Conservation (phyloP, 2,329 filamentous ascomycete genomes). For the Aspergillus alliaceus region DNA sequence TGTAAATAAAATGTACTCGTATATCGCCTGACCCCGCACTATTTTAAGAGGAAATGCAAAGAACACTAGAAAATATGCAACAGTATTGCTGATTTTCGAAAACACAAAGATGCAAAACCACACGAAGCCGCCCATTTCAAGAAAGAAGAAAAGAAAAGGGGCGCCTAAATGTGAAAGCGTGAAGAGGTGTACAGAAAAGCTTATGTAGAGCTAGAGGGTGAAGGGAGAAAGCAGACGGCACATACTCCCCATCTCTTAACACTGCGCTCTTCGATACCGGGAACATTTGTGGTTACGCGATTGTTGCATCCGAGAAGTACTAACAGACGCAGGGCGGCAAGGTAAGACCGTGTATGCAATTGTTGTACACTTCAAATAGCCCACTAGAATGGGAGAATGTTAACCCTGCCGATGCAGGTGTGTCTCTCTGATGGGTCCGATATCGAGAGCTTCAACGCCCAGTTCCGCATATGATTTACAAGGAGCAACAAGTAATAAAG, state of each 20-base stretch:
- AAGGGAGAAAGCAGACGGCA: not conserved
- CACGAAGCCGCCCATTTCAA: not conserved
- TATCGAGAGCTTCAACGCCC: slow-evolving; percentile 2
- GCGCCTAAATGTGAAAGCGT: not conserved
- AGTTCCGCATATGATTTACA: slow-evolving; percentile 12
- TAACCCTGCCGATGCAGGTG: not conserved
- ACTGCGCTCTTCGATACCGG: not conserved
- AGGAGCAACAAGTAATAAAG: slow-evolving; percentile 9
- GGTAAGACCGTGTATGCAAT: not conserved
- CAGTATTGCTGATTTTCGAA: slow-evolving; percentile 81
- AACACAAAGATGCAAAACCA: not conserved
- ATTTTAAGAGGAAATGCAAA: not conserved
- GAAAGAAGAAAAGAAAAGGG: not conserved
- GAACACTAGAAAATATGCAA: slow-evolving; percentile 87
- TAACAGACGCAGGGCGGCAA: not conserved
- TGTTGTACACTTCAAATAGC: not conserved
- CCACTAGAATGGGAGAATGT: not conserved
- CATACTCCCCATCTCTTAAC: not conserved
- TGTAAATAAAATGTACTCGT: not conserved
- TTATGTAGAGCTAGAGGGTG: slow-evolving; percentile 5
- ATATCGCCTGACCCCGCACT: not conserved
- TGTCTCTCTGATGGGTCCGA: not conserved
- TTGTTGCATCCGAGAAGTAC: not conserved
- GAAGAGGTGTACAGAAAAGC: not conserved
- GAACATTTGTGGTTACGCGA: not conserved